A percentile compares a stretch with the other conserved stretches of the same genome.
Conservation (phyloP, 2,329 filamentous ascomycete genomes). For the Rutstroemia sp. region DNA sequence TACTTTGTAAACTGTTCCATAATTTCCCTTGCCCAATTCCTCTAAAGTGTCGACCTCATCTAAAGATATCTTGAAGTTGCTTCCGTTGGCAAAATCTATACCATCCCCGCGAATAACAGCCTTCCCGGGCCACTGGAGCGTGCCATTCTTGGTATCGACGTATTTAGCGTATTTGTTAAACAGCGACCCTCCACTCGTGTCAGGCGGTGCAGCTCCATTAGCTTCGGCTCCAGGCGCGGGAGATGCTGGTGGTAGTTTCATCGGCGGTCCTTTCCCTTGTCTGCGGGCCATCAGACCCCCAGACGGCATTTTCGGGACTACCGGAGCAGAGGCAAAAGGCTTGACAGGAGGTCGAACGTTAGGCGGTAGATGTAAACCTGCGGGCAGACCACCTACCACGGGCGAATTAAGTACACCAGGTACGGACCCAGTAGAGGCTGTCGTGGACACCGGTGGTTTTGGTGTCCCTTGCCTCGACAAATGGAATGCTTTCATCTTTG, state of each 20-base stretch:
- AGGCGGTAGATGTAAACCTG: slow-evolving; percentile 35
- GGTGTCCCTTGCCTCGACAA: slow-evolving; percentile 51
- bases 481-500: slow-evolving; percentile 63
- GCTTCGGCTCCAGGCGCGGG: slow-evolving; percentile 15
- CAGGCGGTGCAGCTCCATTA: slow-evolving; percentile 17
- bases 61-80: slow-evolving; percentile 85
- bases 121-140: slow-evolving; percentile 77
- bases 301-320: slow-evolving; percentile 33
- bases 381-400: slow-evolving; percentile 34
- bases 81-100: slow-evolving; percentile 86
- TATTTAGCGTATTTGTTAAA: slow-evolving; percentile 71
- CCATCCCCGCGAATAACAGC: slow-evolving; percentile 83
- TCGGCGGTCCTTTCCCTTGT: slow-evolving; percentile 41
- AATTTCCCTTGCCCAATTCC: slow-evolving; percentile 95
- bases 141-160: slow-evolving; percentile 86
- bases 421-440: slow-evolving; percentile 31
- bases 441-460: slow-evolving; percentile 22
- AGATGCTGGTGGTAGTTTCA: slow-evolving; percentile 18
- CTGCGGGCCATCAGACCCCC: slow-evolving; percentile 62
- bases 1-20: slow-evolving; percentile 96
- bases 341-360: slow-evolving; percentile 40
- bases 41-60: slow-evolving; percentile 92
- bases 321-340: slow-evolving; percentile 43
- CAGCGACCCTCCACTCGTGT: slow-evolving; percentile 31
- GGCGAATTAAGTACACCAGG: slow-evolving; percentile 19